Conservation (phyloP, 2,329 filamentous ascomycete species). For the Pseudopyrenochaeta lycopersici region DNA sequence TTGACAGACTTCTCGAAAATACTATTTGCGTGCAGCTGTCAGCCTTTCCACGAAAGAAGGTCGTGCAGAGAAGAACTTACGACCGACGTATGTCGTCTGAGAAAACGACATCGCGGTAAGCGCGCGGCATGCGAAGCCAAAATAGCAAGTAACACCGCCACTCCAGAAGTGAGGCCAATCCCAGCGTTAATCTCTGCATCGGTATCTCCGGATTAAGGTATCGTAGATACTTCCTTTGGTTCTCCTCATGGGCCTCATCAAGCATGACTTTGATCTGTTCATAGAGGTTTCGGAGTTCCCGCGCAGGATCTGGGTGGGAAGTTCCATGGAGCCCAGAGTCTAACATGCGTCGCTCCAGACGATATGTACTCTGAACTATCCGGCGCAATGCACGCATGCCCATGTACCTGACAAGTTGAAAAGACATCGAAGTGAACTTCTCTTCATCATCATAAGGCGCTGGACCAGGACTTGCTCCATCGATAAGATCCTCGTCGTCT, state of each 20-base stretch:
- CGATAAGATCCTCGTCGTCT: constrained; percentile 50
- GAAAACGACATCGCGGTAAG: constrained; percentile 48
- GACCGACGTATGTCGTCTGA: constrained; percentile 45
- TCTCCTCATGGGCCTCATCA: constrained; percentile 45
- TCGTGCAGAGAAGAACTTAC: constrained; percentile 26
- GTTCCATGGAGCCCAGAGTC: constrained; percentile 45
- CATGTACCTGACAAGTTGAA: constrained; percentile 46
- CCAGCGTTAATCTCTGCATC: constrained; percentile 42
- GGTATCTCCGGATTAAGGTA: constrained; percentile 43
- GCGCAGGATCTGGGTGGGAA: constrained; percentile 43
- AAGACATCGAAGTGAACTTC: constrained; percentile 46
- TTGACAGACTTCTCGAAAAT: constrained; percentile 52
- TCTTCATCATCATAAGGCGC: constrained; percentile 44
- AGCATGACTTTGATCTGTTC: constrained; percentile 49
- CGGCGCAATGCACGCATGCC: constrained; percentile 45
- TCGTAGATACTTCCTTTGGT: constrained; percentile 41
- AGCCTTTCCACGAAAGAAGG: not conserved
- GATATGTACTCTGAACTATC: constrained; percentile 49
- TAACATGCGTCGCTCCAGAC: constrained; percentile 46
- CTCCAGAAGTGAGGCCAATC: constrained; percentile 44
- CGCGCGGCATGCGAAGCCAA: constrained; percentile 50
- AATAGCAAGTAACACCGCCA: constrained; percentile 51
- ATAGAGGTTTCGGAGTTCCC: constrained; percentile 44
- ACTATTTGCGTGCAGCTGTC: constrained; percentile 20
- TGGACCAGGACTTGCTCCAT: constrained; percentile 43